Evolutionary conservation across 2,329 filamentous ascomycete species (phyloP).

Genomic region (Niveomyces coronatus): DNA sequence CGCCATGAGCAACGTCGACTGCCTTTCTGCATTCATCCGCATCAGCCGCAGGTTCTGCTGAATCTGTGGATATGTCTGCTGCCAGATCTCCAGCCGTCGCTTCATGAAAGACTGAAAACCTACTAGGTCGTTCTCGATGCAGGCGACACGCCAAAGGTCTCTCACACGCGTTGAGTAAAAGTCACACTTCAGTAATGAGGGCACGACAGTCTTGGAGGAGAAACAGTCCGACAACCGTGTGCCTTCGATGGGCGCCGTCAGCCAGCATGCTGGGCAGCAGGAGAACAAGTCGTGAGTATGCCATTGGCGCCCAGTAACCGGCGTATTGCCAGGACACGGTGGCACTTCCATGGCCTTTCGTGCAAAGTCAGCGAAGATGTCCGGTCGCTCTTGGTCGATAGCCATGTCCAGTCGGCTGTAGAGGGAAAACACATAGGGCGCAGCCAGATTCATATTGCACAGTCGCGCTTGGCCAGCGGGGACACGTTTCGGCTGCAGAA

Average conservation of each 20-base stretch:
- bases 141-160: background rate
- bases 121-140: background rate
- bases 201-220: background rate
- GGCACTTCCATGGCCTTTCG: background rate
- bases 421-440: background rate
- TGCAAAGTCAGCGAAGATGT: background rate
- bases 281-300: background rate
- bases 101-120: background rate
- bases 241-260: background rate
- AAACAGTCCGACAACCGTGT: background rate
- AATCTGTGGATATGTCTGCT: conserved; percentile 4
- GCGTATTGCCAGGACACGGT: background rate
- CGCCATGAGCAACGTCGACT: conserved; percentile 1
- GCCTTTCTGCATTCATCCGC: conserved; percentile 1
- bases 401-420: conserved; percentile 3
- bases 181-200: conserved; percentile 1
- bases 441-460: conserved; percentile 2
- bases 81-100: conserved; percentile 1
- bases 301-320: background rate
- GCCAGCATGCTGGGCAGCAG: conserved; percentile 6
- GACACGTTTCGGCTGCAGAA: background rate
- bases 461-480: background rate
- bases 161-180: conserved; percentile 1
- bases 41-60: conserved; percentile 5
- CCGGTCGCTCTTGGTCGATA: background rate